phyloP scores from a whole-genome alignment of 192 early-diverging fungal species.

The Backusella australiensis region DNA sequence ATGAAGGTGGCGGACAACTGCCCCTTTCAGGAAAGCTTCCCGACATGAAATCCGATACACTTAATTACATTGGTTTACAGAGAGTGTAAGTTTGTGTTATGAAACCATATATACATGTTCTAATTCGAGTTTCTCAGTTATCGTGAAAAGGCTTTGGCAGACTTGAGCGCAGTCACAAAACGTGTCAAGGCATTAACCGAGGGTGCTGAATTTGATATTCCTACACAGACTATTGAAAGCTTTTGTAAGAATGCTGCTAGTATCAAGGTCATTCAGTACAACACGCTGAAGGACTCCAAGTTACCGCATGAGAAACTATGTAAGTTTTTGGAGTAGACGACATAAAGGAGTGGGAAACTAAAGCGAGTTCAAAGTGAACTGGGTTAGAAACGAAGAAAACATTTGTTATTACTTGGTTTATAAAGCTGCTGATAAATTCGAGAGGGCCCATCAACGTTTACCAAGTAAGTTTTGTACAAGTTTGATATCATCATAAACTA shows the following conservation, averaged over 20 bases:
- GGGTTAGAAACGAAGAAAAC: slow-evolving; percentile 54
- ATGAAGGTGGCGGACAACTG: slow-evolving; percentile 67
- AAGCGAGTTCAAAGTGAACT: slow-evolving; percentile 33
- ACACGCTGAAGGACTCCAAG: slow-evolving; percentile 57
- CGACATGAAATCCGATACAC: slow-evolving; percentile 97
- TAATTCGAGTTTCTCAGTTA: slow-evolving; percentile 47
- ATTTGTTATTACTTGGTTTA: slow-evolving; percentile 64
- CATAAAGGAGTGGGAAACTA: not conserved
- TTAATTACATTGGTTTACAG: slow-evolving; percentile 81
- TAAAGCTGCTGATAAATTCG: slow-evolving; percentile 66
- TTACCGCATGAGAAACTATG: slow-evolving; percentile 47
- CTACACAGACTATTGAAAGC: slow-evolving; percentile 63
- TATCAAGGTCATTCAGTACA: slow-evolving; percentile 68
- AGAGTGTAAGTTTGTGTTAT: slow-evolving; percentile 54
- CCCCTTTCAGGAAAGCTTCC: slow-evolving; percentile 87
- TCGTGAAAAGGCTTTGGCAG: slow-evolving; percentile 75
- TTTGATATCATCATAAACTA: too few species aligned
- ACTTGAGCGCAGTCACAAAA: slow-evolving; percentile 48
- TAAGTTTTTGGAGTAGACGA: slow-evolving; percentile 15
- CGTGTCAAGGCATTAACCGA: slow-evolving; percentile 48
- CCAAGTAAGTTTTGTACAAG: not conserved
- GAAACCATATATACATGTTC: not conserved
- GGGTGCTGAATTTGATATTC: slow-evolving; percentile 48
- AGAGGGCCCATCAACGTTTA: slow-evolving; percentile 39
- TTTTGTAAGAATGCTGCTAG: slow-evolving; percentile 83